Conservation (phyloP, 2,329 filamentous ascomycete genomes). For the Plectosphaerella cucumerina region DNA sequence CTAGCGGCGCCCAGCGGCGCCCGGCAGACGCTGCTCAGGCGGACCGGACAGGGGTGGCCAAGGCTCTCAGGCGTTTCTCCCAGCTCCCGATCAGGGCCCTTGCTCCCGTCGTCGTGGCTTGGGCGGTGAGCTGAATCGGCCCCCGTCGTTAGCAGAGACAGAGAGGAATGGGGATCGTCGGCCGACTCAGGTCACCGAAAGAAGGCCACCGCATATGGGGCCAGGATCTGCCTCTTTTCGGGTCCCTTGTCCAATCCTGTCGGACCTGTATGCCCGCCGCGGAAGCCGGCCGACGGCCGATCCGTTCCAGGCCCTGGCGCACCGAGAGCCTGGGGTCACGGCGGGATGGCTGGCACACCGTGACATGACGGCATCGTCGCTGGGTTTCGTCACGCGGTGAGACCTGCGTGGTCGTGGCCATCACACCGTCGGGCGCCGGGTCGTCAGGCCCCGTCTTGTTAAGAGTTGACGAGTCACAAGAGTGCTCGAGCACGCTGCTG, state of each 20-base stretch:
- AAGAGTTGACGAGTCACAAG: background rate
- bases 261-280: too few relatives aligned
- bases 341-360: too few relatives aligned
- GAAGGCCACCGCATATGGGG: too few relatives aligned
- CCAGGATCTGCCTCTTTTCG: too few relatives aligned
- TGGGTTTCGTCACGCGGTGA: background rate
- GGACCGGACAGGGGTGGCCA: background rate
- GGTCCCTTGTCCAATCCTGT: too few relatives aligned
- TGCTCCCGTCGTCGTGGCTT: background rate
- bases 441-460: background rate
- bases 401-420: background rate
- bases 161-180: background rate
- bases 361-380: too few relatives aligned
- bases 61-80: background rate
- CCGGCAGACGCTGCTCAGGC: background rate
- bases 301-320: too few relatives aligned
- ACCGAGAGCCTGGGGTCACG: too few relatives aligned
- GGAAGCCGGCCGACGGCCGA: too few relatives aligned
- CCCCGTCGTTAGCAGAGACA: background rate
- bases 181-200: too few relatives aligned
- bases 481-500: background rate
- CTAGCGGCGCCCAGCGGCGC: background rate
- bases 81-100: background rate
- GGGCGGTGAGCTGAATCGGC: background rate
- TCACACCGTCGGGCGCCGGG: background rate